Conservation (phyloP, 2,329 filamentous ascomycete genomes). For the Penicillium palitans region DNA sequence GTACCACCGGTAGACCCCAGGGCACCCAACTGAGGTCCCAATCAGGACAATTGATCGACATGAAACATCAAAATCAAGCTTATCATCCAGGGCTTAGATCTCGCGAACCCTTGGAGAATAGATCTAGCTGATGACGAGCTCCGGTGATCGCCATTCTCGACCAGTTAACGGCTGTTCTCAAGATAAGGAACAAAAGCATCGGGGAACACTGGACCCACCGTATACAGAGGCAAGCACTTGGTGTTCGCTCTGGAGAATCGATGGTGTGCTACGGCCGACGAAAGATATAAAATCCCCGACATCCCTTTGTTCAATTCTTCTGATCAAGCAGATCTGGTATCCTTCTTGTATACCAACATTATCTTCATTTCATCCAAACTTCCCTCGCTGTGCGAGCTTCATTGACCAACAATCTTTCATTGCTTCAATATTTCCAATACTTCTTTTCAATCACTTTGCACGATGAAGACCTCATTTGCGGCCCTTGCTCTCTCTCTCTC, state of each 20-base stretch:
- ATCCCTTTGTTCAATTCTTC: neutral
- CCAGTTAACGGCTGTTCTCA: neutral
- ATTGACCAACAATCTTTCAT: neutral
- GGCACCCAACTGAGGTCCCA: neutral
- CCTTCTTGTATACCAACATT: neutral
- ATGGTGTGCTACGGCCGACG: neutral
- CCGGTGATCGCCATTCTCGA: neutral
- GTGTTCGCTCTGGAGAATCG: neutral
- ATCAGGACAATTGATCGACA: slow-evolving; percentile 8
- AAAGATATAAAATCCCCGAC: slow-evolving; percentile 16
- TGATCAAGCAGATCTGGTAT: slow-evolving; percentile 13
- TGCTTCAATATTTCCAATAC: neutral
- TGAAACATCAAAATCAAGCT: neutral
- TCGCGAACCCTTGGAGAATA: neutral
- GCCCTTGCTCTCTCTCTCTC: slow-evolving; percentile 17
- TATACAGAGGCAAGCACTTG: neutral
- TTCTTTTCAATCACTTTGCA: slow-evolving; percentile 5
- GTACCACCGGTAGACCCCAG: neutral
- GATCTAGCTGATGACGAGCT: slow-evolving; percentile 1
- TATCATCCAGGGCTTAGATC: neutral
- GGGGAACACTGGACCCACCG: neutral
- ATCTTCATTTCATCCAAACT: neutral
- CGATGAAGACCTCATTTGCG: slow-evolving; percentile 20
- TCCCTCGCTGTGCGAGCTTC: slow-evolving; percentile 1
- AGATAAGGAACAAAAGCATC: neutral